Percentiles rank a stretch among this genome's conserved stretches.
These are phyloP conservation scores for Phytophthora sansomeana DNA, from an alignment of 352 stramenopile genomes.

Conservation along the genomic window DNA sequence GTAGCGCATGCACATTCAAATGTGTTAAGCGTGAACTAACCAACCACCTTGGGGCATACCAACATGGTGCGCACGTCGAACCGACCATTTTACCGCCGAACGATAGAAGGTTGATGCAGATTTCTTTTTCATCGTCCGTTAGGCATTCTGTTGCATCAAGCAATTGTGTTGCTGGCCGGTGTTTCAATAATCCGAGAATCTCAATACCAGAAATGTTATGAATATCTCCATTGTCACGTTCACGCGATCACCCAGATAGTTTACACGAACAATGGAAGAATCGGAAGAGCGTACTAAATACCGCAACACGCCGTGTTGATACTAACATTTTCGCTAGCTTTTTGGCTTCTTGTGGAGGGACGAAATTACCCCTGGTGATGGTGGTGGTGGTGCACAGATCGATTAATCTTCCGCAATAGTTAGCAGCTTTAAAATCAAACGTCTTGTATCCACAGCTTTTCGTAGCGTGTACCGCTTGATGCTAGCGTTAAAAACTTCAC, in stretches of 20 bases:
- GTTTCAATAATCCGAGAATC: not conserved
- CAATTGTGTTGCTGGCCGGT: not conserved
- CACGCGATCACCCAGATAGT: not conserved
- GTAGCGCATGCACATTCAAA: not conserved
- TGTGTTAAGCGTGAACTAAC: not conserved
- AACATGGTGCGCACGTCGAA: constrained; percentile 2
- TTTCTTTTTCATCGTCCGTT: constrained; percentile 1
- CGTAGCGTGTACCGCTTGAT: no score
- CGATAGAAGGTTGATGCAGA: not conserved
- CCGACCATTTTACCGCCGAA: constrained; percentile 9
- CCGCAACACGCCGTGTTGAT: not conserved
- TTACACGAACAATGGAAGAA: not conserved
- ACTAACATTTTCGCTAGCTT: not conserved
- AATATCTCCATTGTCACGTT: not conserved
- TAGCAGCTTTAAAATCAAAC: not conserved
- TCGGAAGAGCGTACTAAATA: not conserved
- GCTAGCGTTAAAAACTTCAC: no score
- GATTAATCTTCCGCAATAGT: not conserved
- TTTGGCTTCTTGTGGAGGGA: not conserved
- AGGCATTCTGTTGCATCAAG: not conserved
- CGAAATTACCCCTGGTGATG: not conserved
- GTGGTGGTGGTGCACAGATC: no score
- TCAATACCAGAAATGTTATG: not conserved
- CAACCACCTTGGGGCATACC: not conserved
- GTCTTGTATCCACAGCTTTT: not conserved